Base-by-base conservation (phyloP, 169 alveolate genomes). In the Pseudocohnilembus persalinus region DNA sequence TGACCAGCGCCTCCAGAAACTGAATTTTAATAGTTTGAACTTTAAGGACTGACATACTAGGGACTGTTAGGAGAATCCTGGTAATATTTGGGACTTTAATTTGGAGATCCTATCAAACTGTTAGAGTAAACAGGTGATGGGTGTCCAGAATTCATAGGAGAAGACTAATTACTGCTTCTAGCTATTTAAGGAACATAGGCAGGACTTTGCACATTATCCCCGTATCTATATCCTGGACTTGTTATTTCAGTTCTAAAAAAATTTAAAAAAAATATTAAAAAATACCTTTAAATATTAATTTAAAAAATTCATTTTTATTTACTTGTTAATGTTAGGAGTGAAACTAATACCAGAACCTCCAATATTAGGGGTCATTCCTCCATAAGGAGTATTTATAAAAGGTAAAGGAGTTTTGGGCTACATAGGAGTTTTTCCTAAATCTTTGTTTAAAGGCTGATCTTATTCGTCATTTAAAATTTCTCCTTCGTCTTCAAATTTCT, bases 401-500 rank as follows among this genome's bases (percentile, higher is more conserved):
- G 28, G 20, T 6, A 15, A 15, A 6, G 76, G 76, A 15, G 76
- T 73, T 73, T 73, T 15, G 20, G 29, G 6, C 6, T 73, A 49
- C 20, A 11, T 4, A 11, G 68, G 68, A 49, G 68, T 49, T 49
- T 49, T 11, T 49, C 4, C 20, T 49, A 4, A 4, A 4, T 11
- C 20, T 49, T 20, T 49, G 68, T 4, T 73, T 15, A 28, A 28
- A 73, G 76, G 1, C 20, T 15, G 30, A 15, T 73, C 1, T 6
- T 73, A 26, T n/a, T 73, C 76, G 6, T 64, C 73, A 64, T 64
- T 20, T 20, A 64, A 64, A 25, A 28, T 11, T 26, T n/a, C 31
- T 30, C 49, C 31, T 63, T 83, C 77, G 25, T 75, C 65, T 28
- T 83, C 83, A 31, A 68, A 49, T 76, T 83, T 74, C 29, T 49